These are phyloP conservation scores for Camelina sativa DNA, from an alignment of 345 rosid genomes.

Conservation along the genomic window DNA sequence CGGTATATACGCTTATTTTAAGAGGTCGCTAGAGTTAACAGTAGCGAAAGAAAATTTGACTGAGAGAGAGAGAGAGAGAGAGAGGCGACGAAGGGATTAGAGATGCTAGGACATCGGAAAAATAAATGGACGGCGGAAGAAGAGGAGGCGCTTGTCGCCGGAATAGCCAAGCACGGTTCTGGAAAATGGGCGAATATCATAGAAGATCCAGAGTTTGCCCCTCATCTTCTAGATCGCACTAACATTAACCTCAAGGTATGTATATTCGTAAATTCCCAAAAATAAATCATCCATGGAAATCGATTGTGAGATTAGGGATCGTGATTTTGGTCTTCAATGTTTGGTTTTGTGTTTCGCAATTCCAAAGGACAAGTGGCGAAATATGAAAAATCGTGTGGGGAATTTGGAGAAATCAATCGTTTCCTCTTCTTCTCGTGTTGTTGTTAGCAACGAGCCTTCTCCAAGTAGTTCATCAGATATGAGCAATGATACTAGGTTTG, in stretches of 20 bases:
- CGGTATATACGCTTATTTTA: not conserved
- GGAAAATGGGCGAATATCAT: constrained; percentile 79
- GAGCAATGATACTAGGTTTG: constrained; percentile 19
- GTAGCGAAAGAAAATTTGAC: not conserved
- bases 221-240: constrained; percentile 61
- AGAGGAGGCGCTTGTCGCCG: constrained; percentile 74
- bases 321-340: not conserved
- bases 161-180: constrained; percentile 70
- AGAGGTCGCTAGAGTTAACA: not conserved
- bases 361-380: constrained; percentile 80
- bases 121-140: constrained; percentile 81
- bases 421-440: not conserved
- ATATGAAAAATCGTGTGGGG: constrained; percentile 52
- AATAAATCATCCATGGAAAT: not conserved
- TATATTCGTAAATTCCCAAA: not conserved
- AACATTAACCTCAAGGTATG: constrained; percentile 84
- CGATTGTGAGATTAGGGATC: constrained; percentile 1
- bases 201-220: constrained; percentile 69
- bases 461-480: not conserved
- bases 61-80: constrained; percentile 3
- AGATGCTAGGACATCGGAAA: constrained; percentile 61
- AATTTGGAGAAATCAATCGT: constrained; percentile 41
- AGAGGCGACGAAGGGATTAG: not conserved
- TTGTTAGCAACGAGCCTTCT: constrained; percentile 15
- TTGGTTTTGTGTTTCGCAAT: not conserved